Conservation (phyloP, 2,329 filamentous ascomycete genomes). For the Apiospora kogelbergensis region DNA sequence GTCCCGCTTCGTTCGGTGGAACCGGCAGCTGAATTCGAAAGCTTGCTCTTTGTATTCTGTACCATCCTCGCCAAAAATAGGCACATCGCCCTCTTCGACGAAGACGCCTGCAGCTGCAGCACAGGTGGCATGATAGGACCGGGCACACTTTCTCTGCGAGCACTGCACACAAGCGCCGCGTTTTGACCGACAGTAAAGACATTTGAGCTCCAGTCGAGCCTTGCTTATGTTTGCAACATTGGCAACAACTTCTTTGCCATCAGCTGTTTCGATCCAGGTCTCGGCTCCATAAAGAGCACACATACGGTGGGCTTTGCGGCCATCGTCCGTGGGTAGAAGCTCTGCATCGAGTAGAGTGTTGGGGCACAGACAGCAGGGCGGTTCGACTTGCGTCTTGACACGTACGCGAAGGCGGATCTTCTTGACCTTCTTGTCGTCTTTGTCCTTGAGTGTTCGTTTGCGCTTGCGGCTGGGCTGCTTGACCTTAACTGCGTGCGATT, state of each 20-base stretch:
- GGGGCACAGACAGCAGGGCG: conserved; percentile 88
- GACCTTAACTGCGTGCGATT: conserved; percentile 67
- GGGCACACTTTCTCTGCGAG: conserved; percentile 88
- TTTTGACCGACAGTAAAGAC: conserved; percentile 90
- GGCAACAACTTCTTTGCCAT: conserved; percentile 71
- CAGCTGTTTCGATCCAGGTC: conserved; percentile 76
- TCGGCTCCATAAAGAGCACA: conserved; percentile 92
- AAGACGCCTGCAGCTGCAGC: conserved; percentile 90
- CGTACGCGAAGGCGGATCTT: conserved; percentile 75
- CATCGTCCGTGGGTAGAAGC: conserved; percentile 84
- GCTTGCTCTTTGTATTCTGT: conserved; percentile 90
- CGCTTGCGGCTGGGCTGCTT: conserved; percentile 65
- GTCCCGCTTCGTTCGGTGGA: conserved; percentile 85
- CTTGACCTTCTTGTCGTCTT: conserved; percentile 64
- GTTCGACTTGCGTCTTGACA: conserved; percentile 67
- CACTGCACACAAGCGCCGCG: conserved; percentile 97
- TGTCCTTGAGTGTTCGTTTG: conserved; percentile 52
- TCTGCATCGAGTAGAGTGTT: conserved; percentile 82
- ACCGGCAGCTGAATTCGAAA: conserved; percentile 91
- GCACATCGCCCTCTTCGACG: conserved; percentile 82
- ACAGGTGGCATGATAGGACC: conserved; percentile 94
- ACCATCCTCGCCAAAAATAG: conserved; percentile 85
- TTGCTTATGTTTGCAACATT: conserved; percentile 83
- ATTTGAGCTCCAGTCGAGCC: conserved; percentile 87
- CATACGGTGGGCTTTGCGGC: conserved; percentile 80